Base-by-base conservation (phyloP, 768 basidiomycete genomes). In the Rubroboletus pulcherrimus region DNA sequence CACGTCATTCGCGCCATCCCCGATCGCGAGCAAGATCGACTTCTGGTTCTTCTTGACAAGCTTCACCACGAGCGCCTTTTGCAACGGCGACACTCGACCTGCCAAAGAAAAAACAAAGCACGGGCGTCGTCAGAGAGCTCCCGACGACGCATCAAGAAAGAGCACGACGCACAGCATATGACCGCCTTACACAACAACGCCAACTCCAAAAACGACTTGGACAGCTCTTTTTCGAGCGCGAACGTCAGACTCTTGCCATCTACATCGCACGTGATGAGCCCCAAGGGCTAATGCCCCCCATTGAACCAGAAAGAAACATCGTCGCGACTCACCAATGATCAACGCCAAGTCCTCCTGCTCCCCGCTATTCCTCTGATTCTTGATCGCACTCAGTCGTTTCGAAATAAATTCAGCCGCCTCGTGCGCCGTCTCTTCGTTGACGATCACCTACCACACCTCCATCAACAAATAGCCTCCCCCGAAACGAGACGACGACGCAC, bases 161-260 rank as follows among this genome's bases (percentile, higher is more conserved):
- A 3, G 15, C n/a, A 2, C 37, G 30, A 61, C 67, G n/a, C 37
- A 95, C 96, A 99, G 72, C 96, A 98, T 37, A 99, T 88, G 47
- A 98, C 97, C 31, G 97, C 96, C 66, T 98, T 98, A 78, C 97
- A 99, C 87, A 98, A 87, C 62, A 98, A 85, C 1, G 96, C 96
- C 38, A 99, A 76, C 69, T 99, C 97, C 53, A 98, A 78, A 77
- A 99, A 98, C 7, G 80, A 79, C 66, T 90, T 89, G 21, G 92
- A 91, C 7, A 95, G 73, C 21, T 91, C 91, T 73, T 98, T 98
- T 68, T 98, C 93, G 47, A 99, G 76, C 2, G 97, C 97, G 70
- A 84, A 98, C 1, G 83, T 83, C 19, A 99, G 75, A 63, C 93
- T 98, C 74, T 97, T 98, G 38, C 97, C 97, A 66, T 99, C 95